A percentile compares a stretch with the other conserved stretches of the same genome.
Conservation (phyloP, 2,329 filamentous ascomycete species). For the Eurotiales sp. region DNA sequence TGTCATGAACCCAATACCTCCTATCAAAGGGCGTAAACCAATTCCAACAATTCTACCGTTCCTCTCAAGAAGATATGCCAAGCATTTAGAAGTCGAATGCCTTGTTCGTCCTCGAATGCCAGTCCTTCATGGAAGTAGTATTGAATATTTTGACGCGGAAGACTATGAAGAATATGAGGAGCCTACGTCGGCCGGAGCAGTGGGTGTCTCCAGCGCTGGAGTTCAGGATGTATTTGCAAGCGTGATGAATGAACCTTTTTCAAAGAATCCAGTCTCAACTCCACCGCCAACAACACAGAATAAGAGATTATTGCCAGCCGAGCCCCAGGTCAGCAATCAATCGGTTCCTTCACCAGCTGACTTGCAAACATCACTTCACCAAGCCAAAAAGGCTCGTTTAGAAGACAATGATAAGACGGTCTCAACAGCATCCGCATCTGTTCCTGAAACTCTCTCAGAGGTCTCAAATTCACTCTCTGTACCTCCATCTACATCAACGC, state of each 20-base stretch:
- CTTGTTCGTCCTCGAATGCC: conserved; percentile 57
- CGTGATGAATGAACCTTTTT: neutral
- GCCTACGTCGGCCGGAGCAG: neutral
- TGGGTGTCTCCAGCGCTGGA: neutral
- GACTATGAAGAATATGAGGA: conserved; percentile 24
- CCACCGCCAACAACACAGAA: conserved; percentile 16
- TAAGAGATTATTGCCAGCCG: conserved; percentile 8
- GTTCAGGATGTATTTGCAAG: conserved; percentile 1
- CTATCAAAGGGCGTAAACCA: conserved; percentile 58
- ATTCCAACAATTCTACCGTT: conserved; percentile 77
- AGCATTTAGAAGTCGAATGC: conserved; percentile 66
- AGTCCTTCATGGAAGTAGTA: conserved; percentile 30
- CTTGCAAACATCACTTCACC: conserved; percentile 9
- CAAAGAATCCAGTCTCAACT: conserved; percentile 3
- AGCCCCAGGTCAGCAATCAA: neutral
- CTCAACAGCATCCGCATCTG: conserved; percentile 5
- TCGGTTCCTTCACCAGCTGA: conserved; percentile 4
- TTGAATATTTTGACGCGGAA: conserved; percentile 28
- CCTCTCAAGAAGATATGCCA: conserved; percentile 62
- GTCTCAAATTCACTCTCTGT: conserved; percentile 15
- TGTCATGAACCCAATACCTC: conserved; percentile 70
- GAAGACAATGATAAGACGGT: conserved; percentile 19
- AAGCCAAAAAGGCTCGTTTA: conserved; percentile 31
- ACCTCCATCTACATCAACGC: conserved; percentile 9
- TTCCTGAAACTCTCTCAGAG: conserved; percentile 19